Evolutionary conservation across 257 asterid species (phyloP).

Genomic region (Solanum ossicruentum): DNA sequence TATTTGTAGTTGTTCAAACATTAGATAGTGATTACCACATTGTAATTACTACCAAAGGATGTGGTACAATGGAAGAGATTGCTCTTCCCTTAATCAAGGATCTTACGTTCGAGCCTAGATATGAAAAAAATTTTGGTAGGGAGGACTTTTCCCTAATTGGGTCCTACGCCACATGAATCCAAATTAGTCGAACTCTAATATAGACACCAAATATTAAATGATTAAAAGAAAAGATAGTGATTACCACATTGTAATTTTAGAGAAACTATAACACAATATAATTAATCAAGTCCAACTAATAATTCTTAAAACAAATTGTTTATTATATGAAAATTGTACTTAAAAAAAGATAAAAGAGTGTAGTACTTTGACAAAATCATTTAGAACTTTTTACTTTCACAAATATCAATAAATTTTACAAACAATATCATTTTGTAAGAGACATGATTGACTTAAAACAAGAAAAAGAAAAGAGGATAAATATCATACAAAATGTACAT

Average conservation of each 20-base stretch:
- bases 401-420: background rate
- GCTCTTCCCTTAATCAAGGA: no score
- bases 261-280: background rate
- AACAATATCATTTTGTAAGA: background rate
- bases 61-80: no score
- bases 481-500: background rate
- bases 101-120: no score
- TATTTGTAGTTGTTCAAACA: background rate
- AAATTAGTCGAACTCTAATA: no score
- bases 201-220: accelerated
- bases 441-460: background rate
- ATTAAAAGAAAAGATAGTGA: background rate
- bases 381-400: background rate
- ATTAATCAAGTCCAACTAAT: background rate
- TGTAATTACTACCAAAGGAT: background rate
- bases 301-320: background rate
- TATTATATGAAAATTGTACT: background rate
- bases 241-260: background rate
- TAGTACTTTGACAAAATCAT: background rate
- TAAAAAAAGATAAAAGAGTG: no score
- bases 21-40: background rate
- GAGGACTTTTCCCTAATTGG: accelerated
- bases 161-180: no score
- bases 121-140: no score
- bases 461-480: background rate